Evolutionary conservation across 2,329 filamentous ascomycete genomes (phyloP).

Genomic region (Orbilia oligospora): DNA sequence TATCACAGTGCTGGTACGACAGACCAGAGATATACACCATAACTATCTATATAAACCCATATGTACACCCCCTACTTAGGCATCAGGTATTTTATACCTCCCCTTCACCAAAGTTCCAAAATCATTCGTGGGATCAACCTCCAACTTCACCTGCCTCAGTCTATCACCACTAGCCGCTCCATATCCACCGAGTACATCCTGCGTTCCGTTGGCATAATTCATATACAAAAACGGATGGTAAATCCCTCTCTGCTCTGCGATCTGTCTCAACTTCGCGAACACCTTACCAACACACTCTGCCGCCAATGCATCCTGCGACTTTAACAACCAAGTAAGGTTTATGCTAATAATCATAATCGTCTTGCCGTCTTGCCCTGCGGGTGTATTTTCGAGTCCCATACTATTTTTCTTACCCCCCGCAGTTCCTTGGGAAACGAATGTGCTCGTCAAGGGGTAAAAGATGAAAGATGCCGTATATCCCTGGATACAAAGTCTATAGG

Average conservation of each 20-base stretch:
- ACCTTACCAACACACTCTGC: conserved; percentile 27
- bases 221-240: conserved; percentile 53
- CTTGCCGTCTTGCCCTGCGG: conserved; percentile 31
- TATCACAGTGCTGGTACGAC: neutral
- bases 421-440: conserved; percentile 37
- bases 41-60: neutral
- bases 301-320: conserved; percentile 30
- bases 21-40: no score
- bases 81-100: conserved; percentile 33
- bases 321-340: conserved; percentile 38
- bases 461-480: conserved; percentile 43
- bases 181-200: conserved; percentile 52
- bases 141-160: conserved; percentile 34
- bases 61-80: neutral
- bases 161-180: conserved; percentile 32
- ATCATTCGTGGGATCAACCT: conserved; percentile 51
- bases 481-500: conserved; percentile 22
- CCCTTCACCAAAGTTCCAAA: conserved; percentile 53
- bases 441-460: conserved; percentile 43
- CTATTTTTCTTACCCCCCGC: conserved; percentile 46
- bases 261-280: conserved; percentile 23
- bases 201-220: conserved; percentile 57
- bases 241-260: conserved; percentile 20
- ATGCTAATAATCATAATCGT: conserved; percentile 59
- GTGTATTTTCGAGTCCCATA: conserved; percentile 49